These are phyloP conservation scores for Ormosia emarginata DNA, from an alignment of 306 rosid genomes.

Conservation along the genomic window DNA sequence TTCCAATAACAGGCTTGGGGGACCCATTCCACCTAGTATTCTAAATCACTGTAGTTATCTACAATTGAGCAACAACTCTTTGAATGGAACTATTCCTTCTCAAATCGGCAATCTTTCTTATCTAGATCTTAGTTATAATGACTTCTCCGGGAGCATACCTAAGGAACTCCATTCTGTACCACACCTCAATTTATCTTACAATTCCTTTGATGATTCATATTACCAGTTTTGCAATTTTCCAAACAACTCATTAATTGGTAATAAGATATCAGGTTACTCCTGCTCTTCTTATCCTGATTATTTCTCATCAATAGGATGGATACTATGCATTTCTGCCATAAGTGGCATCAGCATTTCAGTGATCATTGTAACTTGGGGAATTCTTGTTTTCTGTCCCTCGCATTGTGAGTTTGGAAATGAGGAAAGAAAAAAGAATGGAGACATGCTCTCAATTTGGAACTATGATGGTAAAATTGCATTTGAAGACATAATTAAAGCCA, in stretches of 20 bases:
- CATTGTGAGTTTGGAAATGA: too few species aligned
- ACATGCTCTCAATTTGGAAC: neutral
- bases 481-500: slow-evolving; percentile 4
- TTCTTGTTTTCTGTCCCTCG: too few species aligned
- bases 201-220: neutral
- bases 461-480: slow-evolving; percentile 15
- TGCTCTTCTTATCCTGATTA: neutral
- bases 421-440: neutral
- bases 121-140: neutral
- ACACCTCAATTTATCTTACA: neutral
- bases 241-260: neutral
- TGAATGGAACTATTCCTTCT: neutral
- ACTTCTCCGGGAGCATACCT: neutral
- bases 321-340: too few species aligned
- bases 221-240: neutral
- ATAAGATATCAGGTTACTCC: neutral
- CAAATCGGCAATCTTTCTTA: neutral
- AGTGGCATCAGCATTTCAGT: too few species aligned
- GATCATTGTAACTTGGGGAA: too few species aligned
- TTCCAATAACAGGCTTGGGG: slow-evolving; percentile 18
- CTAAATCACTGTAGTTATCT: neutral
- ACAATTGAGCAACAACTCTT: neutral
- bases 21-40: neutral
- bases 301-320: too few species aligned
- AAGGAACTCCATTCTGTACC: neutral